Evolutionary conservation across 1,284 basidiomycete genomes (phyloP).

Genomic region (Inonotus hispidus): DNA sequence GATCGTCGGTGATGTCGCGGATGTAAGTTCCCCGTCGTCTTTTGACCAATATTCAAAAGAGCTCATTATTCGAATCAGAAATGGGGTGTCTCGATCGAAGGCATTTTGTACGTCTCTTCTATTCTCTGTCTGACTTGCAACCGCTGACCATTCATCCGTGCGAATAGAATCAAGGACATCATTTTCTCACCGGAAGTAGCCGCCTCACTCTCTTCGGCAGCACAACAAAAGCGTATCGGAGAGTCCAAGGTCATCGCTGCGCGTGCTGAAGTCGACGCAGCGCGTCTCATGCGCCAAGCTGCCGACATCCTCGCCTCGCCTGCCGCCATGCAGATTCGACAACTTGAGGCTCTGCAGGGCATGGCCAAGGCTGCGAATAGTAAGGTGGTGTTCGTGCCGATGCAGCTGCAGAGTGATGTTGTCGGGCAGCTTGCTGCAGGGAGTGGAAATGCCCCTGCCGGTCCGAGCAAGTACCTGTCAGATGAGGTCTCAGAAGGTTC

Average conservation of each 20-base stretch:
- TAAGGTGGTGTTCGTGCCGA: conserved; percentile 95
- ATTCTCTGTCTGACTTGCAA: background rate
- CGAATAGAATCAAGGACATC: conserved; percentile 72
- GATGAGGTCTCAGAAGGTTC: conserved; percentile 39
- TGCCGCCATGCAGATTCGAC: conserved; percentile 96
- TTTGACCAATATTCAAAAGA: background rate
- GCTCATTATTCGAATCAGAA: conserved; percentile 35
- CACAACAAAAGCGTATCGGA: conserved; percentile 92
- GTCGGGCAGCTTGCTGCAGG: conserved; percentile 39
- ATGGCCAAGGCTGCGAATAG: conserved; percentile 69
- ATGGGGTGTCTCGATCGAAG: conserved; percentile 95
- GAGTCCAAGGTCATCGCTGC: conserved; percentile 96
- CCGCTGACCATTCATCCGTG: background rate
- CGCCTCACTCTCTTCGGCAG: conserved; percentile 87
- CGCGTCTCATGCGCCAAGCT: conserved; percentile 90
- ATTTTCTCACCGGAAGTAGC: conserved; percentile 91
- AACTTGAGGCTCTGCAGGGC: conserved; percentile 81
- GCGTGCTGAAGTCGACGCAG: conserved; percentile 91
- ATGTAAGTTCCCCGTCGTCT: conserved; percentile 31
- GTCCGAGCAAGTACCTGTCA: conserved; percentile 25
- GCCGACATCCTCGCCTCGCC: conserved; percentile 89
- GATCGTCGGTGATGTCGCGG: conserved; percentile 83
- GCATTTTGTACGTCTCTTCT: conserved; percentile 54
- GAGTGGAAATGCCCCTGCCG: conserved; percentile 34
- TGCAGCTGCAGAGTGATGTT: conserved; percentile 79